Conservation (phyloP, 2,329 filamentous ascomycete genomes). For the Septoria petroselini region DNA sequence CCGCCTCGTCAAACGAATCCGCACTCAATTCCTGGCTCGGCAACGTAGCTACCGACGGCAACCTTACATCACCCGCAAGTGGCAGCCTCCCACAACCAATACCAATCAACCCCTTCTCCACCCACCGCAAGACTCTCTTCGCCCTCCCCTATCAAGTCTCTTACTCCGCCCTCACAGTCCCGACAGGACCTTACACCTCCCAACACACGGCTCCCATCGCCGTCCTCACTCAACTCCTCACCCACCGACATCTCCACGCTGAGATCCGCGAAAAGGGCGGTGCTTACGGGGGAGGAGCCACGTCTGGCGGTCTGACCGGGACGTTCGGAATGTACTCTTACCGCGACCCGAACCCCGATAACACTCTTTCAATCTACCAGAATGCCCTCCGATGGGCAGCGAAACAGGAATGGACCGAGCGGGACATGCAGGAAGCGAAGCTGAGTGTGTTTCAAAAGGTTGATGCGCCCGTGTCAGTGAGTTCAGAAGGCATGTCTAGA, state of each 20-base stretch:
- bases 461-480: slow-evolving; percentile 84
- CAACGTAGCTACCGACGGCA: slow-evolving; percentile 34
- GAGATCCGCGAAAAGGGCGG: slow-evolving; percentile 98
- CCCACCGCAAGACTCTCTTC: slow-evolving; percentile 71
- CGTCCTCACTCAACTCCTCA: slow-evolving; percentile 85
- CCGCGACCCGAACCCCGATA: slow-evolving; percentile 89
- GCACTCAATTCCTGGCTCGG: slow-evolving; percentile 68
- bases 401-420: slow-evolving; percentile 74
- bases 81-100: neutral
- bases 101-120: slow-evolving; percentile 34
- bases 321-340: slow-evolving; percentile 95
- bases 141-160: slow-evolving; percentile 96
- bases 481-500: slow-evolving; percentile 77
- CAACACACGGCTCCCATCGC: slow-evolving; percentile 74
- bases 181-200: slow-evolving; percentile 79
- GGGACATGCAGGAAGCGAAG: slow-evolving; percentile 93
- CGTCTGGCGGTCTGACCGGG: slow-evolving; percentile 73
- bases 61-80: slow-evolving; percentile 6
- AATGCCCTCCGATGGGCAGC: slow-evolving; percentile 79
- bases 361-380: slow-evolving; percentile 80
- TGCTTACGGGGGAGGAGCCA: slow-evolving; percentile 90
- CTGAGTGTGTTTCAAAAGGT: slow-evolving; percentile 88
- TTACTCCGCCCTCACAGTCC: slow-evolving; percentile 78
- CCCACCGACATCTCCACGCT: slow-evolving; percentile 93
- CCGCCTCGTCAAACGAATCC: slow-evolving; percentile 64